Percentiles rank a stretch among this genome's conserved stretches.
Evolutionary conservation across 2,329 filamentous ascomycete genomes (phyloP).

Genomic region (Cladosporium velox): DNA sequence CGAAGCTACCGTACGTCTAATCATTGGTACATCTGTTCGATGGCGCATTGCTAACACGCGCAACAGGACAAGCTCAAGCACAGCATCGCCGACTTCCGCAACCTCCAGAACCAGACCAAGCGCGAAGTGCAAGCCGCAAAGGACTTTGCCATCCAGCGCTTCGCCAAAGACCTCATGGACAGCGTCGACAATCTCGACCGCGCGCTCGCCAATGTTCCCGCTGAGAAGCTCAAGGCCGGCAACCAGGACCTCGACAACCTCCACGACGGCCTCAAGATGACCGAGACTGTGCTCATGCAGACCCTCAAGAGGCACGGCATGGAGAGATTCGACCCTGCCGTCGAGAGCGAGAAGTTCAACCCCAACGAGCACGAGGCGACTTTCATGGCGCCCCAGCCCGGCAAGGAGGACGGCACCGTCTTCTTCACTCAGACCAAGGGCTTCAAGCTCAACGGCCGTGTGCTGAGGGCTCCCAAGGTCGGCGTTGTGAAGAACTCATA

Average conservation of each 20-base stretch:
- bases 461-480: constrained; percentile 91
- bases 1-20: constrained; percentile 77
- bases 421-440: constrained; percentile 95
- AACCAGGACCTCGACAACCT: constrained; percentile 77
- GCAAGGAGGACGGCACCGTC: constrained; percentile 86
- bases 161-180: constrained; percentile 93
- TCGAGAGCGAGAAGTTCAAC: constrained; percentile 81
- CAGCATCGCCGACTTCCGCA: constrained; percentile 93
- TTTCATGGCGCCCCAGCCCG: constrained; percentile 85
- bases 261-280: constrained; percentile 93
- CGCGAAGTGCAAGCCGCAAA: constrained; percentile 85
- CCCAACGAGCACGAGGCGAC: constrained; percentile 96
- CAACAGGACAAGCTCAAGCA: constrained; percentile 89
- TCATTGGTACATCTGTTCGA: background rate
- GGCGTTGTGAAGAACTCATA: constrained; percentile 81
- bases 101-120: constrained; percentile 91
- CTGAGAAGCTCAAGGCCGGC: constrained; percentile 66
- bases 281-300: constrained; percentile 80
- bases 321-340: constrained; percentile 77
- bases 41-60: constrained; percentile 16
- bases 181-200: constrained; percentile 97
- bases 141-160: constrained; percentile 91
- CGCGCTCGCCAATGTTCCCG: constrained; percentile 76
- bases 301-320: constrained; percentile 94
- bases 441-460: constrained; percentile 86